Base-by-base conservation (phyloP, 2,329 filamentous ascomycete genomes). In the Pyricularia grisea region DNA sequence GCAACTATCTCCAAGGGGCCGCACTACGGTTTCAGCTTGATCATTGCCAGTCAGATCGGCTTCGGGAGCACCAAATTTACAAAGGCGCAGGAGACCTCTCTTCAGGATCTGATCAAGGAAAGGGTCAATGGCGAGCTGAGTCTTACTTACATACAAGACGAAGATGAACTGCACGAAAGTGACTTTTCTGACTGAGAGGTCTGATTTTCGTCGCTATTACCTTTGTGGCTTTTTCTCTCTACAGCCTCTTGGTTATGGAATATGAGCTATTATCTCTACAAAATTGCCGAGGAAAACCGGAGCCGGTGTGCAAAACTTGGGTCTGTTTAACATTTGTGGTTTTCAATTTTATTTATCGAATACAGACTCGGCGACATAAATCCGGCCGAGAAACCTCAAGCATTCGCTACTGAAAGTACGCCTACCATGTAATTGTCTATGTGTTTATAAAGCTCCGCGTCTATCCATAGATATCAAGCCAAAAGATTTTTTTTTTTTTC, bases 151-250 rank as follows among this genome's bases (percentile, higher is more conserved):
- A 71, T 72, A 17, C 70, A 69, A 36, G 76, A 78, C 25, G 76
- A 77, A 1, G 77, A 80, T 30, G 79, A 80, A 55, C 70, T 77
- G 30, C 75, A 78, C 55, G 78, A 79, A 69, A 75, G 69, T 4
- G 78, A 80, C 64, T 79, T 77, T 68, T 76, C 75, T 2, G 76
- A 76, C 23, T 74, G 42, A 55, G 1, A n/a, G n/a, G 20, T 42
- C 42, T n/a, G 2, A n/a, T n/a, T 55, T 20, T 1, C 6, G 2
- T 6, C 42, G 6, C 42, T 55, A n/a, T 42, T 17, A 55, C 42
- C 42, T 55, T 55, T 20, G 17, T 55, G 20, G 2, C 36, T 50
- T 20, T 50, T n/a, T 20, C 17, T 50, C 5, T 20, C 20, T 50
- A 50, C 31, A 12, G 31, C 31, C 11, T 17, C 36, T 50, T 50